Percentiles rank a stretch among this genome's conserved stretches.
These are phyloP conservation scores for Colletotrichum gigasporum DNA, from an alignment of 2,329 filamentous ascomycete species.

Conservation along the genomic window DNA sequence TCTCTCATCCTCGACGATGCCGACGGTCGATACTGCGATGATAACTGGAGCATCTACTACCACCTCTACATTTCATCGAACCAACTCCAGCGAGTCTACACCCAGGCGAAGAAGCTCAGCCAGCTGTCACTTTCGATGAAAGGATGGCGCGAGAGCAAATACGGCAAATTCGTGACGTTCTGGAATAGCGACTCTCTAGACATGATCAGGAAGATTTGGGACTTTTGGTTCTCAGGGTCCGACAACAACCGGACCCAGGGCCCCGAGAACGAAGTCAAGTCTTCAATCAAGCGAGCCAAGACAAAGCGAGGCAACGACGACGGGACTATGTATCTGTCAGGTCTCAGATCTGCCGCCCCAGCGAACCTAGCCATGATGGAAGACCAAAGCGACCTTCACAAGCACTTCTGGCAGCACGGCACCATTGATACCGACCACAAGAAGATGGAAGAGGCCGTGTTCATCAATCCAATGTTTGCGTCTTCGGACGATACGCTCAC, in stretches of 20 bases:
- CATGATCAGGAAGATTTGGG: not conserved
- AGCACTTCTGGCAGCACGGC: slow-evolving; percentile 47
- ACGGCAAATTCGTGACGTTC: slow-evolving; percentile 56
- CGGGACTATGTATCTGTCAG: too few species aligned
- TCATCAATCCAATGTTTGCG: slow-evolving; percentile 52
- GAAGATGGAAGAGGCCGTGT: not conserved
- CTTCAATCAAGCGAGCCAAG: not conserved
- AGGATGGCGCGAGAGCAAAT: slow-evolving; percentile 54
- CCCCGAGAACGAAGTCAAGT: not conserved
- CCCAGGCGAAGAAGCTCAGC: slow-evolving; percentile 47
- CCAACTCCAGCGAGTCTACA: slow-evolving; percentile 43
- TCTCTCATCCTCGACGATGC: slow-evolving; percentile 57
- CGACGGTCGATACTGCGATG: slow-evolving; percentile 34
- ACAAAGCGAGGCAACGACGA: too few species aligned
- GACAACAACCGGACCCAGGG: not conserved
- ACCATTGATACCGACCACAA: slow-evolving; percentile 35
- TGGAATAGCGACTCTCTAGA: slow-evolving; percentile 56
- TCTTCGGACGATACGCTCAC: slow-evolving; percentile 42
- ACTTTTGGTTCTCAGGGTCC: not conserved
- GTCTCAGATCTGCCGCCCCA: slow-evolving; percentile 48
- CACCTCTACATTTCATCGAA: slow-evolving; percentile 56
- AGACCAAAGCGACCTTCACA: slow-evolving; percentile 29
- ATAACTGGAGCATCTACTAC: slow-evolving; percentile 65
- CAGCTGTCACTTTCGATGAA: slow-evolving; percentile 46
- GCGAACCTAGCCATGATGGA: slow-evolving; percentile 37